These are phyloP conservation scores for Kwoniella bestiolae DNA, from an alignment of 768 basidiomycete species.

Conservation along the genomic window DNA sequence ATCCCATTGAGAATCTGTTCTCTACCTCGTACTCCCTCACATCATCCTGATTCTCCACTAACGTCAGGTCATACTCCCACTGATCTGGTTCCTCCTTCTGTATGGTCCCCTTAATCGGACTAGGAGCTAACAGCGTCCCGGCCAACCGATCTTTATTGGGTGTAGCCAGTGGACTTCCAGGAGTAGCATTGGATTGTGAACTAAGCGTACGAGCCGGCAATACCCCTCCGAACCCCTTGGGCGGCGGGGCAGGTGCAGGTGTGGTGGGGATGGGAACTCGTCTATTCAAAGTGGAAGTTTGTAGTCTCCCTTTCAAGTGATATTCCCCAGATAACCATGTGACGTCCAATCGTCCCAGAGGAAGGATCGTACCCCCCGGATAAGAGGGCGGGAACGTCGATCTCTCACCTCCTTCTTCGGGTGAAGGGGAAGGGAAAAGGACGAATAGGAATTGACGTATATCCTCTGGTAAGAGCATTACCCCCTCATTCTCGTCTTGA, in stretches of 20 bases:
- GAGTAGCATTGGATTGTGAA: slow-evolving; percentile 1
- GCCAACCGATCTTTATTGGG: neutral
- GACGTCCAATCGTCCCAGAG: slow-evolving; percentile 85
- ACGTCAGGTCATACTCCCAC: slow-evolving; percentile 47
- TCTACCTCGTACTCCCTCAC: slow-evolving; percentile 29
- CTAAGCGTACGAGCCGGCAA: slow-evolving; percentile 22
- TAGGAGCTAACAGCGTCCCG: slow-evolving; percentile 7
- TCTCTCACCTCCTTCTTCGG: slow-evolving; percentile 25
- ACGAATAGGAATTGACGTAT: slow-evolving; percentile 86
- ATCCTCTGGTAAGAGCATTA: slow-evolving; percentile 81
- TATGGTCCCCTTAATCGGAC: slow-evolving; percentile 10
- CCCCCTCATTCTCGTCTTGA: slow-evolving; percentile 46
- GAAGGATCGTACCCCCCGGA: slow-evolving; percentile 71
- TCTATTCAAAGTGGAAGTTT: slow-evolving; percentile 87
- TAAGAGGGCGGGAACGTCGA: slow-evolving; percentile 60
- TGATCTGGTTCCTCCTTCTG: slow-evolving; percentile 1
- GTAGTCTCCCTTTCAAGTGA: slow-evolving; percentile 81
- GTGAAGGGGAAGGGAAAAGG: slow-evolving; percentile 62
- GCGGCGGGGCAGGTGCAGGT: slow-evolving; percentile 38
- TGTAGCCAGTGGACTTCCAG: slow-evolving; percentile 1
- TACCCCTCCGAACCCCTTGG: neutral
- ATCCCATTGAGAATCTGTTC: slow-evolving; percentile 23
- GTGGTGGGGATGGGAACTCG: slow-evolving; percentile 67
- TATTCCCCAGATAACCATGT: slow-evolving; percentile 78
- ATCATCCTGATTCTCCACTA: slow-evolving; percentile 15